Evolutionary conservation across 2,329 filamentous ascomycete species (phyloP), one percentile per base, ranked within the genome.

Genomic region (Fonsecaea monophora): DNA sequence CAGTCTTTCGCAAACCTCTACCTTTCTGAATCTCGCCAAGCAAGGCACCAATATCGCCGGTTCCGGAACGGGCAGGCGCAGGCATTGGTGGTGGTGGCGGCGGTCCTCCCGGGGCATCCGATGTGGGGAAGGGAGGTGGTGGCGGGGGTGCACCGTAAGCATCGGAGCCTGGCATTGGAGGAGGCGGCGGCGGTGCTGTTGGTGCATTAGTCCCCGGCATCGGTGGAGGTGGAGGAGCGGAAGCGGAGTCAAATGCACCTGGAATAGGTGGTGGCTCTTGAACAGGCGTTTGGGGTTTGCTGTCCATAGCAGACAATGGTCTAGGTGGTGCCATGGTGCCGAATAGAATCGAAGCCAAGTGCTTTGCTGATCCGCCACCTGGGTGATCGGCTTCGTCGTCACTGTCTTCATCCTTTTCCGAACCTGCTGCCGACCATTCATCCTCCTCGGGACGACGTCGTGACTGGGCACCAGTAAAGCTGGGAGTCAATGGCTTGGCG

Each of bases 291-390:
- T 76, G 78, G 64, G 79, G 76, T 57, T 82, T 83, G 32, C 80
- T 80, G 7, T 76, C 74, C 77, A 92, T 88, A 6, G 92, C 90
- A 21, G 92, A 96, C 53, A 97, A 81, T 35, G 94, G 94, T 60
- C 94, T 89, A 13, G 95, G 94, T 45, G 95, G 94, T 9, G 87
- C 94, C 94, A 99, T 98, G 60, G 94, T 97, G 66, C 95, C 94
- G 77, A 99, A 99, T 21, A 99, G 85, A 68, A 97, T 95, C 6
- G 92, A 96, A 15, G 95, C 95, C 42, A 99, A 87, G 73, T 97
- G 92, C 68, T 96, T 95, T 57, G 95, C 95, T 72, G 88, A 92
- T 66, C 90, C 89, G 62, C 92, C 92, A 59, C 91, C 91, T 18
- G 92, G 89, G 9, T 89, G 87, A 62, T 93, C 90, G 64, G 94